phyloP scores from a whole-genome alignment of 768 basidiomycete genomes.

The Psilocybe cubensis region DNA sequence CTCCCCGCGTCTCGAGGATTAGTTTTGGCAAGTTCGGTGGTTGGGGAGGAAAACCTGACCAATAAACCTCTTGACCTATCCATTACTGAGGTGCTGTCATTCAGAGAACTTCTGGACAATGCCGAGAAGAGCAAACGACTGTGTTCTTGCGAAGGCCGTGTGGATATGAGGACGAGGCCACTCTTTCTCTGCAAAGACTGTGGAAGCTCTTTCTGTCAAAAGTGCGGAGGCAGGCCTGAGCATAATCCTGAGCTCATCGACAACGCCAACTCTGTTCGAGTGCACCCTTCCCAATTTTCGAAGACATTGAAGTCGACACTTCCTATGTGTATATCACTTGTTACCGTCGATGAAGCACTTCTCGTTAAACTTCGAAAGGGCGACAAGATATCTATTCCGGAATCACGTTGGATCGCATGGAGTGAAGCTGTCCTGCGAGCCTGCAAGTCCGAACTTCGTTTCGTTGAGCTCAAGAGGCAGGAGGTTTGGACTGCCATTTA shows the following conservation, averaged over 20 bases:
- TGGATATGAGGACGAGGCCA: constrained; percentile 68
- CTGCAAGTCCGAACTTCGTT: constrained; percentile 68
- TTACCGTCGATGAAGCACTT: constrained; percentile 48
- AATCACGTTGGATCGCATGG: constrained; percentile 73
- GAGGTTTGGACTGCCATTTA: constrained; percentile 86
- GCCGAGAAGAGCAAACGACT: constrained; percentile 77
- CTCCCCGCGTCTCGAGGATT: background rate
- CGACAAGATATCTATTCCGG: constrained; percentile 45
- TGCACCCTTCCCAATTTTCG: constrained; percentile 76
- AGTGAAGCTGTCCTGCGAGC: constrained; percentile 64
- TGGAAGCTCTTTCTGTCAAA: constrained; percentile 76
- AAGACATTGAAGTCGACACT: constrained; percentile 76
- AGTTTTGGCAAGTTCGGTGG: constrained; percentile 52
- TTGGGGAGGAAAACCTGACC: constrained; percentile 72
- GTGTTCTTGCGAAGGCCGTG: constrained; percentile 90
- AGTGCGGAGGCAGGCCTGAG: constrained; percentile 90
- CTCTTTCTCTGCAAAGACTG: constrained; percentile 79
- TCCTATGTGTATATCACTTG: constrained; percentile 82
- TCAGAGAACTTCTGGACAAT: constrained; percentile 59
- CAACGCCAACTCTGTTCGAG: constrained; percentile 53
- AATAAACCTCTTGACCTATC: constrained; percentile 73
- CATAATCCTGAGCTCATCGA: constrained; percentile 73
- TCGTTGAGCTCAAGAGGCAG: constrained; percentile 85
- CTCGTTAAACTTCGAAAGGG: constrained; percentile 54
- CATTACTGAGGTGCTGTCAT: constrained; percentile 45